Evolutionary conservation across 73 alveolate species (phyloP).

Genomic region (Tetrahymena borealis): DNA sequence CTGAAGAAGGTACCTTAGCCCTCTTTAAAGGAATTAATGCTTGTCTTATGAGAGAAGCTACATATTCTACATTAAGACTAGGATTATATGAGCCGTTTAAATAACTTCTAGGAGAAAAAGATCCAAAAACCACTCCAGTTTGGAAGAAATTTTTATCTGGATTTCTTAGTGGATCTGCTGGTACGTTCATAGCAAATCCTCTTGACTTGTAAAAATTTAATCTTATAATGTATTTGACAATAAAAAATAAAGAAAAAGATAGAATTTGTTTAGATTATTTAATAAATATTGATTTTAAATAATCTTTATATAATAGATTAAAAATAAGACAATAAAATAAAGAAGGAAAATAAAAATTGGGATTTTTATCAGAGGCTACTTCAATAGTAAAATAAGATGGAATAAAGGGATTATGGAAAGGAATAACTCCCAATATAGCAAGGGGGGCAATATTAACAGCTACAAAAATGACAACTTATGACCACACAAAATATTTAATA

Average conservation of each 20-base stretch:
- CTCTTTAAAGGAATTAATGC: slow-evolving; percentile 59
- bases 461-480: slow-evolving; percentile 64
- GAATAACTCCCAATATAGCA: slow-evolving; percentile 48
- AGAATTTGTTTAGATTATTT: no score
- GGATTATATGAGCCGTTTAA: slow-evolving; percentile 75
- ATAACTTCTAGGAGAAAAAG: no score
- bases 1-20: slow-evolving; percentile 49
- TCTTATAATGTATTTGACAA: no score
- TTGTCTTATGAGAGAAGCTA: slow-evolving; percentile 52
- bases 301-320: neutral
- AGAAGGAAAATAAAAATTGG: slow-evolving; percentile 37
- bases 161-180: slow-evolving; percentile 65
- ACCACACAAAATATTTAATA: slow-evolving; percentile 59
- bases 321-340: slow-evolving; percentile 61
- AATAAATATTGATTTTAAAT: no score
- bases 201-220: slow-evolving; percentile 39
- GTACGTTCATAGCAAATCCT: slow-evolving; percentile 68
- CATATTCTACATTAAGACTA: slow-evolving; percentile 55
- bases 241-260: no score
- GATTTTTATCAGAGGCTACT: slow-evolving; percentile 1
- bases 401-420: slow-evolving; percentile 57
- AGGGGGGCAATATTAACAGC: slow-evolving; percentile 69
- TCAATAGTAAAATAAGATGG: slow-evolving; percentile 36
- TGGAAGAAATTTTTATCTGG: slow-evolving; percentile 58
- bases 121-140: slow-evolving; percentile 49